Conservation (phyloP, 345 rosid species). For the Lepidium aucheri region DNA sequence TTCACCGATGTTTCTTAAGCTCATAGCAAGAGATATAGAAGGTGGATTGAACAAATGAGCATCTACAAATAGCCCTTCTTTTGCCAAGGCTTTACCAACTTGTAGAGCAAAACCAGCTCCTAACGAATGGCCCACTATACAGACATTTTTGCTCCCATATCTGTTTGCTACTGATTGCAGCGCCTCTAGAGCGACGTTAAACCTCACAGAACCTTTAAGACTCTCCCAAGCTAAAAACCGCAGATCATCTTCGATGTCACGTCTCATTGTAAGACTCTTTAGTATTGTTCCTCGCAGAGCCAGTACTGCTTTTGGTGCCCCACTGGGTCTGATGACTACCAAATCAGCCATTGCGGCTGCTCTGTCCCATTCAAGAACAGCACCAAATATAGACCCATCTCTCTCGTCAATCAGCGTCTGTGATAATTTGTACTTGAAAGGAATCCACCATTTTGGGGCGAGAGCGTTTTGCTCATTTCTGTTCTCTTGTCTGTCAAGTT, state of each 20-base stretch:
- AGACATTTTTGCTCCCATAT: conserved; percentile 72
- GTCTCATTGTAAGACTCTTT: conserved; percentile 67
- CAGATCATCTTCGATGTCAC: conserved; percentile 89
- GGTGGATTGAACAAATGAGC: conserved; percentile 95
- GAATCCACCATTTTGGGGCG: conserved; percentile 93
- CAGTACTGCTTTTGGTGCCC: conserved; percentile 83
- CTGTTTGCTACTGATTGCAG: conserved; percentile 53
- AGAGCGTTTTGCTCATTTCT: conserved; percentile 54
- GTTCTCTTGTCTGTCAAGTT: conserved; percentile 85
- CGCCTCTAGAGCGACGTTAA: conserved; percentile 56
- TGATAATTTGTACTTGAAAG: conserved; percentile 77
- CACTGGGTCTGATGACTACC: conserved; percentile 74
- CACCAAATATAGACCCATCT: conserved; percentile 86
- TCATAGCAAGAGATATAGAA: conserved; percentile 82
- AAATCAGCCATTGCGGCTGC: conserved; percentile 77
- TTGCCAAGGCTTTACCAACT: conserved; percentile 90
- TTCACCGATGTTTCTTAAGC: conserved; percentile 80
- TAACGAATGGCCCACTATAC: conserved; percentile 85
- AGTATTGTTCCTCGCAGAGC: conserved; percentile 82
- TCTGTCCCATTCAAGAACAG: conserved; percentile 85
- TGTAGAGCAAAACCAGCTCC: conserved; percentile 97
- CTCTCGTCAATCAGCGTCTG: conserved; percentile 66
- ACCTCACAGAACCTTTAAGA: conserved; percentile 86
- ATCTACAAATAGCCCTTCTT: conserved; percentile 70
- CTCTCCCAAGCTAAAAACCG: conserved; percentile 96